phyloP scores from a whole-genome alignment of 345 rosid species.

The Eucalyptus regnans region DNA sequence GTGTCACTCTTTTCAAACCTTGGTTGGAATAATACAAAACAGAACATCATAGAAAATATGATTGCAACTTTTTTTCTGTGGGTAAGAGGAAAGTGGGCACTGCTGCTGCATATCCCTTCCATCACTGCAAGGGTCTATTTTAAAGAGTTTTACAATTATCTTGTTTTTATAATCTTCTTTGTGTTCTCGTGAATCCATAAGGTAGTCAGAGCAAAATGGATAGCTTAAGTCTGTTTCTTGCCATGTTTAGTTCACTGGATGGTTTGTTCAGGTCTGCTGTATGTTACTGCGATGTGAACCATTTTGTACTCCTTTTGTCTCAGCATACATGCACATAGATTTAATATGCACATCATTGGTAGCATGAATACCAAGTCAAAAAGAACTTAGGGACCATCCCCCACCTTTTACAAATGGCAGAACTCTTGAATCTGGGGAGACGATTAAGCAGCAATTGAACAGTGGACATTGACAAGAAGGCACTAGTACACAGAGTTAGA shows the following conservation, averaged over 20 bases:
- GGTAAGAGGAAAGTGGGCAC: neutral
- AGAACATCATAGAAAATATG: neutral
- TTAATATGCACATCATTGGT: neutral
- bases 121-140: neutral
- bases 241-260: neutral
- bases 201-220: neutral
- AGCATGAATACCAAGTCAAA: neutral
- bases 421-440: neutral
- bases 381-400: neutral
- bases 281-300: neutral
- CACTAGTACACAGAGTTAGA: neutral
- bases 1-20: neutral
- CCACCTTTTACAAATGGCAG: neutral
- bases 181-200: neutral
- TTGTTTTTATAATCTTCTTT: neutral
- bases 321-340: neutral
- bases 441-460: neutral
- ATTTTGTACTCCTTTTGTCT: neutral
- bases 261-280: neutral
- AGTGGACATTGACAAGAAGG: neutral
- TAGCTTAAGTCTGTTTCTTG: neutral
- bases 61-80: neutral
- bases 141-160: neutral
- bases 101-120: neutral
- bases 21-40: neutral